Evolutionary conservation across 208 protist species (phyloP).

Genomic region (Trypanosomatidae sp.): DNA sequence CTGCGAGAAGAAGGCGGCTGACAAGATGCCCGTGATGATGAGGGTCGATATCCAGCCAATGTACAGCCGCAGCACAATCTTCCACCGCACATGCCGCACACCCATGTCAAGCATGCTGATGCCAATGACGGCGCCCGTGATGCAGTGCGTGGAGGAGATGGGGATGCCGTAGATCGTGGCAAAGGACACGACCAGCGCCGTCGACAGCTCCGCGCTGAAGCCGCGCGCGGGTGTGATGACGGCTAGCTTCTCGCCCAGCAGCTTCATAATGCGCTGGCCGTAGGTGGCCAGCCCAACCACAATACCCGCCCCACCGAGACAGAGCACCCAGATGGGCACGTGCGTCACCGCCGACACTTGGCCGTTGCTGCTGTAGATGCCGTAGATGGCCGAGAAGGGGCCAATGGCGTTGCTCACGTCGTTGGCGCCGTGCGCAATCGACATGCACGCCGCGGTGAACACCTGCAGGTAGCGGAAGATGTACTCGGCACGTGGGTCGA

Average conservation of each 20-base stretch:
- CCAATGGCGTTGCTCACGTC: conserved; percentile 64
- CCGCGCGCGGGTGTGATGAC: conserved; percentile 35
- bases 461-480: conserved; percentile 55
- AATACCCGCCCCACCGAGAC: conserved; percentile 39
- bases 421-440: conserved; percentile 49
- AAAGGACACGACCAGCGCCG: conserved; percentile 49
- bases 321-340: conserved; percentile 35
- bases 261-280: conserved; percentile 34
- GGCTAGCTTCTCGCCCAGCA: conserved; percentile 24
- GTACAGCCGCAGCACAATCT: conserved; percentile 35
- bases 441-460: conserved; percentile 45
- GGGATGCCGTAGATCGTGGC: conserved; percentile 50
- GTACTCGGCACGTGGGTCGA: conserved; percentile 42
- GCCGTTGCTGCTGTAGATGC: conserved; percentile 20
- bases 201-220: conserved; percentile 42
- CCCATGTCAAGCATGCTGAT: conserved; percentile 41
- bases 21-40: conserved; percentile 22
- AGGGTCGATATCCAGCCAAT: conserved; percentile 32
- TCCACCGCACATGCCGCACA: conserved; percentile 19
- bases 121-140: conserved; percentile 57
- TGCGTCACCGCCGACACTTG: conserved; percentile 11
- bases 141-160: conserved; percentile 81
- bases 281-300: conserved; percentile 55
- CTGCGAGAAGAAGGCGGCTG: conserved; percentile 38
- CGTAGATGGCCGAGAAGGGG: conserved; percentile 43